Percentiles rank a stretch among this genome's conserved stretches.
Conservation (phyloP, 2,329 filamentous ascomycete genomes). For the Cladosporium sp. region DNA sequence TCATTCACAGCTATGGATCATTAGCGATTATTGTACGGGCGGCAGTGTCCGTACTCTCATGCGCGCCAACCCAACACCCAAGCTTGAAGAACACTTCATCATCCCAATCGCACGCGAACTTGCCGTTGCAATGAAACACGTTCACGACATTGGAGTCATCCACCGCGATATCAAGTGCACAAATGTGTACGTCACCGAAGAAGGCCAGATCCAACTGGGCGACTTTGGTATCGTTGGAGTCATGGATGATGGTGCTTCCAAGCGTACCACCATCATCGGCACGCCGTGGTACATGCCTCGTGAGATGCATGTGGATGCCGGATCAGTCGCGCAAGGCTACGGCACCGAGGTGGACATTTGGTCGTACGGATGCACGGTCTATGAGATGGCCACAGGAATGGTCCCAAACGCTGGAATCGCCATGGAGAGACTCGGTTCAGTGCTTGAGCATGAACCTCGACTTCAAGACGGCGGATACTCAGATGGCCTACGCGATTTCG, state of each 20-base stretch:
- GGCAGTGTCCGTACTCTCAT: conserved; percentile 69
- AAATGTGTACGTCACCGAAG: conserved; percentile 74
- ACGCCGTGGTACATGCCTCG: conserved; percentile 86
- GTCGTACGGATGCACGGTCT: conserved; percentile 77
- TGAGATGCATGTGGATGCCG: conserved; percentile 51
- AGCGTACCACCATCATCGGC: conserved; percentile 74
- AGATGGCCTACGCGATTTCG: conserved; percentile 60
- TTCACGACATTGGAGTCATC: conserved; percentile 62
- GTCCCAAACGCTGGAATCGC: conserved; percentile 56
- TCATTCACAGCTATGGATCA: conserved; percentile 78
- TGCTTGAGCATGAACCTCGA: conserved; percentile 52
- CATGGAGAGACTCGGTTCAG: conserved; percentile 46
- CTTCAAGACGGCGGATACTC: conserved; percentile 70
- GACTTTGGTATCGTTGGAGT: conserved; percentile 81
- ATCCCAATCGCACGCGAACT: conserved; percentile 61
- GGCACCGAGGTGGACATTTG: conserved; percentile 64
- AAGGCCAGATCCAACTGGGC: conserved; percentile 72
- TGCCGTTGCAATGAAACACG: conserved; percentile 55
- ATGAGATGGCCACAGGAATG: conserved; percentile 72
- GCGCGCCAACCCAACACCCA: conserved; percentile 37
- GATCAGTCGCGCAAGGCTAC: conserved; percentile 31
- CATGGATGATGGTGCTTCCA: conserved; percentile 65
- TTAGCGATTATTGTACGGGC: conserved; percentile 80
- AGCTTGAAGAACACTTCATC: conserved; percentile 57
- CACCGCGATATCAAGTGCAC: conserved; percentile 65